Conservation (phyloP, 331 rosid genomes). For the Arachis monticola region DNA sequence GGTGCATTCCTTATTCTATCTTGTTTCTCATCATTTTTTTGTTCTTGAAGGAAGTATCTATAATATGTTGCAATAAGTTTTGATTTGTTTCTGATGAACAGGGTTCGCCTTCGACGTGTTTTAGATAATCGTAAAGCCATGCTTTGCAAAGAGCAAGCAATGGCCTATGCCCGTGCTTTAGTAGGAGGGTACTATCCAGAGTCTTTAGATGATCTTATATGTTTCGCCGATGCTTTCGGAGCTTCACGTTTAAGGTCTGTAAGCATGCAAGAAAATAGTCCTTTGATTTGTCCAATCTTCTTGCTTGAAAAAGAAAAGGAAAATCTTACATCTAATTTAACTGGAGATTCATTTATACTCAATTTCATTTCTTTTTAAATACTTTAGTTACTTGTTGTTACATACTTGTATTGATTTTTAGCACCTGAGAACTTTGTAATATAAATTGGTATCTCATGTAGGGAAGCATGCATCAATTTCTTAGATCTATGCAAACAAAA, state of each 20-base stretch:
- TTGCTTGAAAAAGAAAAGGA: background rate
- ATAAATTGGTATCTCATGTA: conserved; percentile 38
- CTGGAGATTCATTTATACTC: conserved; percentile 7
- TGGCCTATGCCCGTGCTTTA: conserved; percentile 99
- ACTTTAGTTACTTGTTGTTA: conserved; percentile 3
- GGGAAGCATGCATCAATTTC: conserved; percentile 95
- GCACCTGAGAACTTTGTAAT: conserved; percentile 16
- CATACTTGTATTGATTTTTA: background rate
- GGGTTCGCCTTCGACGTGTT: conserved; percentile 92
- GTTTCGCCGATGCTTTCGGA: conserved; percentile 91
- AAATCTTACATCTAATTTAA: background rate
- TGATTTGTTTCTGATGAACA: conserved; percentile 53
- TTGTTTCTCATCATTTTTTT: conserved; percentile 8
- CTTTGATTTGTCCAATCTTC: conserved; percentile 18
- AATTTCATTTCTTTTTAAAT: background rate
- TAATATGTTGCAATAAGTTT: conserved; percentile 43
- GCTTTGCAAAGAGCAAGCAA: conserved; percentile 94
- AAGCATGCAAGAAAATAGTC: conserved; percentile 16
- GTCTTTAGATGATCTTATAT: conserved; percentile 79
- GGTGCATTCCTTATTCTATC: background rate
- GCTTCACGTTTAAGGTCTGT: conserved; percentile 92
- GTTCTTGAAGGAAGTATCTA: conserved; percentile 17
- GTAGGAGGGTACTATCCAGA: conserved; percentile 86
- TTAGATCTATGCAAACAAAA: conserved; percentile 85
- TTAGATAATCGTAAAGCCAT: conserved; percentile 86